A percentile compares a stretch with the other conserved stretches of the same genome.
Conservation (phyloP, 2,329 filamentous ascomycete genomes). For the Penicillium sp. region DNA sequence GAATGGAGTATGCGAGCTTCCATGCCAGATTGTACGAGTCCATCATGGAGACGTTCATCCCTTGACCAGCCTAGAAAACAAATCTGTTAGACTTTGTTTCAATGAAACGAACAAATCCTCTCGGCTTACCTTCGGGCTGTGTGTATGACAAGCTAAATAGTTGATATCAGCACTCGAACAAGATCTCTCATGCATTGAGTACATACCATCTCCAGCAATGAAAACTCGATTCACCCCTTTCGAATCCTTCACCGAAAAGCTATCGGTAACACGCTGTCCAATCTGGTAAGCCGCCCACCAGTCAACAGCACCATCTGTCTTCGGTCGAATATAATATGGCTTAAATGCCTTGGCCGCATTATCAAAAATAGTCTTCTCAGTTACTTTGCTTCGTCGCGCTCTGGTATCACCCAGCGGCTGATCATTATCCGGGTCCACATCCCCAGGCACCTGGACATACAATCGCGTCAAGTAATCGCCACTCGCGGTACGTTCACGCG, state of each 20-base stretch:
- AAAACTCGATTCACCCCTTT: conserved; percentile 72
- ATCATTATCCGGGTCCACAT: conserved; percentile 28
- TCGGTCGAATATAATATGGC: conserved; percentile 66
- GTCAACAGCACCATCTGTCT: conserved; percentile 57
- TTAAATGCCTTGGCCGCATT: conserved; percentile 65
- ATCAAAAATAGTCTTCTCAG: conserved; percentile 62
- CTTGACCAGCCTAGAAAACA: conserved; percentile 61
- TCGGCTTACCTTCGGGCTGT: conserved; percentile 62
- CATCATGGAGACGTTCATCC: conserved; percentile 77
- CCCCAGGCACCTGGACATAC: conserved; percentile 51
- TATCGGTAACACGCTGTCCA: conserved; percentile 61
- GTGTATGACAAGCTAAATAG: conserved; percentile 68
- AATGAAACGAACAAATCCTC: neutral
- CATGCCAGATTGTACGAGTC: conserved; percentile 48
- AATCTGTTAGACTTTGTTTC: neutral
- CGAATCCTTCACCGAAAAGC: conserved; percentile 57
- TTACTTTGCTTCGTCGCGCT: conserved; percentile 63
- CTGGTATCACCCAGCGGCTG: conserved; percentile 48
- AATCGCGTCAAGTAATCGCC: conserved; percentile 70
- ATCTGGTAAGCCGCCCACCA: conserved; percentile 80
- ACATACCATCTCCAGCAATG: conserved; percentile 64
- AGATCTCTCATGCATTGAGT: neutral
- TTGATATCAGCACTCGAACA: neutral
- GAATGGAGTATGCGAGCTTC: conserved; percentile 40
- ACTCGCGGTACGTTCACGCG: conserved; percentile 61